Base-by-base conservation (phyloP, 2,329 filamentous ascomycete species). In the Neoarthrinium moseri region DNA sequence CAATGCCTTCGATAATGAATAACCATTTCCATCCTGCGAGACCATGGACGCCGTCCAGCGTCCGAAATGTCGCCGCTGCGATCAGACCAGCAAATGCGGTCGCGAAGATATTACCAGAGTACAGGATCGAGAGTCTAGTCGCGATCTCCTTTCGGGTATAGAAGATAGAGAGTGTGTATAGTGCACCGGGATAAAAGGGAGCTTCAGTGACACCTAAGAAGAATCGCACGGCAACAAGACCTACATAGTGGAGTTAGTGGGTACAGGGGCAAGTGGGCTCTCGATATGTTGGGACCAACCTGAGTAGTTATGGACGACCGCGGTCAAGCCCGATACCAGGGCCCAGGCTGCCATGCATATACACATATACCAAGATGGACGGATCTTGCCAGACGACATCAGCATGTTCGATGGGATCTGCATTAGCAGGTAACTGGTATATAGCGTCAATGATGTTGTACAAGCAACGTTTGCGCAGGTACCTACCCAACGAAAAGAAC, bases 111-210 rank as follows among this genome's bases (percentile, higher is more conserved):
- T 65, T 65, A 2, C 64, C 66, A 2, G 66, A 60, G 43, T 72
- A 71, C n/a, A 72, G 58, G 20, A 72, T 63, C 5, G 67, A 64
- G 38, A 70, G 65, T 45, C 68, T 58, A 24, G 60, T 48, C 22
- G 63, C 56, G 20, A 71, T 53, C 54, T 69, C 66, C 55, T 74
- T 70, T 36, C 71, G 64, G 3, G 73, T 77, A 58, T 79, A 80
- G 59, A 72, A 79, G 38, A 73, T 68, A 5, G 70, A 72, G 4
- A 79, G 62, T 20, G 76, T 66, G 47, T 75, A 73, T 4, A 75
- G 56, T 2, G 69, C 71, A 10, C 76, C 76, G 0, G 75, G 73
- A 29, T 74, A 69, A 55, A 74, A 76, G 7, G 72, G 71, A 1
- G 74, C 73, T 50, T 74, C 71, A 22, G 68, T 61, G 18, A 68